Evolutionary conservation across 108 stramenopile genomes (phyloP).

Genomic region (Epipyxis sp.): DNA sequence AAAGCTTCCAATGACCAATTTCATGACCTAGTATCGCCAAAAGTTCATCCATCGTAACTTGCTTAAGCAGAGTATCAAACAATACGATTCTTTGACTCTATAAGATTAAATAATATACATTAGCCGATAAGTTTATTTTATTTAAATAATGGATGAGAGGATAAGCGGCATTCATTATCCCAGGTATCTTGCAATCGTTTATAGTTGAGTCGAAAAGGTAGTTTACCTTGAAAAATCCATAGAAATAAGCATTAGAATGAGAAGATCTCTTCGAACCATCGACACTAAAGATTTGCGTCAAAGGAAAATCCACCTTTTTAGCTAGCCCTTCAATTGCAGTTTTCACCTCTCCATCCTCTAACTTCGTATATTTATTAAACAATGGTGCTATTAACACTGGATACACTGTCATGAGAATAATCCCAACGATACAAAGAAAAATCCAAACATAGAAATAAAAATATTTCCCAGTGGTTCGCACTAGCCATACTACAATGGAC

Average conservation of each 20-base stretch:
- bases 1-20: conserved; percentile 96
- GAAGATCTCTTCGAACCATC: conserved; percentile 91
- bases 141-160: too few species aligned
- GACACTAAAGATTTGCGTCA: conserved; percentile 92
- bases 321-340: conserved; percentile 82
- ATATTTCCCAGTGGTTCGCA: conserved; percentile 68
- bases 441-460: conserved; percentile 94
- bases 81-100: conserved; percentile 93
- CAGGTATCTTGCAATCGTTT: neutral
- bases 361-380: conserved; percentile 94
- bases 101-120: neutral
- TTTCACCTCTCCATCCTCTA: conserved; percentile 80
- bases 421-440: conserved; percentile 75
- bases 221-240: conserved; percentile 77
- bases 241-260: conserved; percentile 99
- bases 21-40: conserved; percentile 83
- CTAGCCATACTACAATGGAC: conserved; percentile 74
- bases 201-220: too few species aligned
- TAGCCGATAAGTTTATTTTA: neutral
- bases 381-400: conserved; percentile 94
- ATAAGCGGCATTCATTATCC: neutral
- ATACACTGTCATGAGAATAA: conserved; percentile 86
- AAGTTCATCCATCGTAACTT: conserved; percentile 77
- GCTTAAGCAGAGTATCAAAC: conserved; percentile 91
- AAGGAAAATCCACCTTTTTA: conserved; percentile 76